Evolutionary conservation across 2,329 filamentous ascomycete genomes (phyloP), one percentile per base, ranked within the genome.

Genomic region (Penicillium thymicola): DNA sequence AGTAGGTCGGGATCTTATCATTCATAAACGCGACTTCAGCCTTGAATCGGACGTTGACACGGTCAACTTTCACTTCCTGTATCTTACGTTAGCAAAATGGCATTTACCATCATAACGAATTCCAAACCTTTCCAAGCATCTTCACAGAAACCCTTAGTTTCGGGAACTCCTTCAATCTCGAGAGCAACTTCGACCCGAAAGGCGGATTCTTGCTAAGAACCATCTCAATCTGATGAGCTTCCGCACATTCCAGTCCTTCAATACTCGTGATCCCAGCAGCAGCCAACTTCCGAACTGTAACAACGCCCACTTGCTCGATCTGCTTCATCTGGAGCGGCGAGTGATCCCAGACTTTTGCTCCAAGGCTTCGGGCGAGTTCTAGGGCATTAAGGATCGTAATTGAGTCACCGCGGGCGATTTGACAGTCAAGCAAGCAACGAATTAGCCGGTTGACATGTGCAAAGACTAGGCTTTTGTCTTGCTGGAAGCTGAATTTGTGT

Each of bases 281-380:
- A 3, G 85, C 82, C 42, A 97, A 81, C 70, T 89, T 94, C 37
- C 88, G 83, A 61, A 90, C 85, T n/a, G 84, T 83, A 1, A 87
- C 89, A 5, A 85, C 78, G 0, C 94, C 94, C 59, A 97, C 83
- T 3, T 86, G 83, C 0, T 89, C 85, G 2, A 99, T 81, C 70
- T 97, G 93, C 58, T 89, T 88, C 67, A 99, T 82, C 63, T 97
- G 89, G 23, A 88, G 79, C 0, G 89, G 84, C 2, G 86, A 89
- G 34, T 89, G 86, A 67, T 99, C 94, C 94, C 92, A 96, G 1
- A 81, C 81, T 57, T 82, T 84, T 2, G 92, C 89, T 23, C 85
- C 82, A 50, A 97, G 76, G 61, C 90, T 91, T 55, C 93, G 82
- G 46, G 88, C 82, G 6, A 97, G 81, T 67, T 93, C 89, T 2